Evolutionary conservation across 2,329 filamentous ascomycete genomes (phyloP), one percentile per base, ranked within the genome.

Genomic region (Pseudogymnoascus sp.): DNA sequence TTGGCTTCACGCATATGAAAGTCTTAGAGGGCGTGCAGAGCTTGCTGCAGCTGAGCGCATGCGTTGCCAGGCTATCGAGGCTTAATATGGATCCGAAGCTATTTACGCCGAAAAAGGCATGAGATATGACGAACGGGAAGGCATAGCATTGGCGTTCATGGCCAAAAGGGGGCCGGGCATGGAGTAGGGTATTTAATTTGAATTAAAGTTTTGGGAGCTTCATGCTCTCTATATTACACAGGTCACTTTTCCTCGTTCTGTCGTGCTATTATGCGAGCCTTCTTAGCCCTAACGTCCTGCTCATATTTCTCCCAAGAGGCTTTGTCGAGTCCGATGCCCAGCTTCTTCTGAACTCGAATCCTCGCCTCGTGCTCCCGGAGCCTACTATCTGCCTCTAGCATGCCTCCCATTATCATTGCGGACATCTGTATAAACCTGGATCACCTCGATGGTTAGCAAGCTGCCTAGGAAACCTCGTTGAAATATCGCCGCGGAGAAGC

Each of bases 1-100:
- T 99, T 74, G 94, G 94, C 60, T 97, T 97, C 75, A 96, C 94
- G 2, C 94, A 99, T 72, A 99, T 99, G 94, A 92, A 95, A 74
- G 93, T 99, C 61, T 78, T 99, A n/a, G 94, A 99, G 72, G 94
- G 94, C 30, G 90, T 99, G 22, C 93, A 97, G 76, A 97, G 93
- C 6, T 82, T 97, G 64, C 81, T 99, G 62, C 94, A 99, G 75
- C 80, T 99, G 50, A 95, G 91, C 71, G 94, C 93, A 9, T 97
- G 93, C 72, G 82, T 99, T 20, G 91, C 90, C 14, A 87, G 93
- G 69, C 79, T 99, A 61, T 94, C 91, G 77, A 96, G 89, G 79
- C 87, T 97, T 73, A 97, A 97, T 74, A 97, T 99, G 93, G 90
- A 96, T 70, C 89, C 91, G 2, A 87, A 89, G 72, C 82, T 88